Evolutionary conservation across 2,329 filamentous ascomycete genomes (phyloP).

Genomic region (Ascochyta fabae): DNA sequence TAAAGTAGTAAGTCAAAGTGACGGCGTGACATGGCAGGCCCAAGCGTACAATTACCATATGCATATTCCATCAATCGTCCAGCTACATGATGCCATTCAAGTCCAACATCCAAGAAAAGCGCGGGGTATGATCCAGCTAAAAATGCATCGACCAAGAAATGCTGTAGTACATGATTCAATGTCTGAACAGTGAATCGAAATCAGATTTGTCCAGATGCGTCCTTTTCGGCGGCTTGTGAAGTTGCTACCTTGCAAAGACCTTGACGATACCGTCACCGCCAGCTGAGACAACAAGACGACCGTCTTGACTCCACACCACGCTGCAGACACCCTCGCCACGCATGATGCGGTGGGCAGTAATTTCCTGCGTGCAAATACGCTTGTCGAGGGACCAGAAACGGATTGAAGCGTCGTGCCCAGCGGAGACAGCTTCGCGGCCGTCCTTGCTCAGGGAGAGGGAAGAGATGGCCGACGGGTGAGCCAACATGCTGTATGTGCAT

Average conservation of each 20-base stretch:
- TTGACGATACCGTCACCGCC: conserved; percentile 96
- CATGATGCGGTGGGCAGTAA: conserved; percentile 92
- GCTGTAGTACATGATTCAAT: conserved; percentile 1
- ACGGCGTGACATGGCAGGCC: background rate
- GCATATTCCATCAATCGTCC: conserved; percentile 19
- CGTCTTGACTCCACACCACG: conserved; percentile 95
- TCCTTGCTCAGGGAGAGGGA: conserved; percentile 91
- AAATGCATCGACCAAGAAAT: conserved; percentile 16
- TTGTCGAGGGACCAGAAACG: conserved; percentile 98
- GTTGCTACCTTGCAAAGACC: conserved; percentile 66
- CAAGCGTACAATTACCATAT: conserved; percentile 15
- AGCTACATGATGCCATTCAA: conserved; percentile 18
- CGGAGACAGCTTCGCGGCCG: conserved; percentile 91
- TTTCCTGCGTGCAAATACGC: conserved; percentile 91
- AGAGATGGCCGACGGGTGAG: conserved; percentile 91
- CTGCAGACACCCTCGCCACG: conserved; percentile 93
- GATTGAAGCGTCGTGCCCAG: conserved; percentile 92
- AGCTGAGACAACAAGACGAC: conserved; percentile 90
- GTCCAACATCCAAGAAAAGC: conserved; percentile 8
- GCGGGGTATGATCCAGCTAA: conserved; percentile 20
- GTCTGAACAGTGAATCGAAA: background rate
- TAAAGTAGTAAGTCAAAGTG: background rate
- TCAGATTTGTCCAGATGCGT: background rate
- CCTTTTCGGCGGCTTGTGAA: background rate
- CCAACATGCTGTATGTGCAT: conserved; percentile 99